A percentile compares a stretch with the other conserved stretches of the same genome.
Evolutionary conservation across 2,329 filamentous ascomycete species (phyloP).

Genomic region (Chaetoscypha palmicola): DNA sequence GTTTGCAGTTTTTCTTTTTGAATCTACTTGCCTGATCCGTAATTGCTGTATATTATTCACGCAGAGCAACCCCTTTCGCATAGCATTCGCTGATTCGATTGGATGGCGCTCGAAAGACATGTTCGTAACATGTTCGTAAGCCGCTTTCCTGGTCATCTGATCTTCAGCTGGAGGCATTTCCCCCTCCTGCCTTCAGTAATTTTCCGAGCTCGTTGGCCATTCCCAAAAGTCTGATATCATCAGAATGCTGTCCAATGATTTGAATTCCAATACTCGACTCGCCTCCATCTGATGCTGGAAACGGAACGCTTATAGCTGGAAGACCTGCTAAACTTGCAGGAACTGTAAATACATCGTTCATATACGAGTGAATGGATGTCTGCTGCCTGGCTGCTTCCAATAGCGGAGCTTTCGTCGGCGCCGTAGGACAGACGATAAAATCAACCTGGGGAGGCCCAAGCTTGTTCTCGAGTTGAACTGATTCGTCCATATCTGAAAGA

Average conservation of each 20-base stretch:
- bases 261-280: conserved; percentile 55
- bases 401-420: conserved; percentile 66
- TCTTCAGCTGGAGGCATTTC: too few relatives aligned
- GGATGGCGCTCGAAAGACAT: too few relatives aligned
- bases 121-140: too few relatives aligned
- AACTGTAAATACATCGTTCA: conserved; percentile 93
- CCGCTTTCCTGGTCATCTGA: too few relatives aligned
- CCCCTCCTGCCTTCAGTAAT: too few relatives aligned
- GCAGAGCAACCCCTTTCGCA: too few relatives aligned
- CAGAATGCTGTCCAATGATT: conserved; percentile 73
- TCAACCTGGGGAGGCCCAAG: conserved; percentile 63
- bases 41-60: too few relatives aligned
- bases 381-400: conserved; percentile 50
- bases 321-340: conserved; percentile 88
- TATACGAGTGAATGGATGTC: conserved; percentile 66
- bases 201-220: conserved; percentile 42
- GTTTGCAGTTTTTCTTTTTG: too few relatives aligned
- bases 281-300: conserved; percentile 23
- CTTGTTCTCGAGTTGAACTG: conserved; percentile 45
- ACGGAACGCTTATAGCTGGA: conserved; percentile 80
- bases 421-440: conserved; percentile 80
- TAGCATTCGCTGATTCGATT: too few relatives aligned
- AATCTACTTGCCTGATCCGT: too few relatives aligned
- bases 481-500: conserved; percentile 53
- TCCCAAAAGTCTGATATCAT: conserved; percentile 57